Conservation (phyloP, 2,329 filamentous ascomycete genomes). For the Metarhizium brunneum region DNA sequence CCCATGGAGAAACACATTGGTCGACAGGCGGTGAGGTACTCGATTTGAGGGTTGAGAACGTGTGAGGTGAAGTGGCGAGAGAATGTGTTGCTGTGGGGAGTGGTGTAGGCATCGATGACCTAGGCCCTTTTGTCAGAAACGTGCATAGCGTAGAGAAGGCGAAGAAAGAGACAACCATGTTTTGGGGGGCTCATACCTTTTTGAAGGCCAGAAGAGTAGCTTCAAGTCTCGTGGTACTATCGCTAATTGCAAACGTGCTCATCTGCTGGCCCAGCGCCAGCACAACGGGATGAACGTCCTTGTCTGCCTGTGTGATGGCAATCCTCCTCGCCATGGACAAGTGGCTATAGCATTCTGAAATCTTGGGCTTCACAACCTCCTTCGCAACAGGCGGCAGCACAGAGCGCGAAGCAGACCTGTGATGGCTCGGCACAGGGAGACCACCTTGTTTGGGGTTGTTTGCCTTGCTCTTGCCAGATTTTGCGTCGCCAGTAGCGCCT, state of each 20-base stretch:
- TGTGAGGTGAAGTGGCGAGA: conserved; percentile 87
- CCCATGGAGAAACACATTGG: conserved; percentile 95
- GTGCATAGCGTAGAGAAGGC: not conserved
- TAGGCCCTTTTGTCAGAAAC: conserved; percentile 24
- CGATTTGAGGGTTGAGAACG: conserved; percentile 87
- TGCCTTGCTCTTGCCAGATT: conserved; percentile 33
- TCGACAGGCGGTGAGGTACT: conserved; percentile 87
- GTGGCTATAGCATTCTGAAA: conserved; percentile 72
- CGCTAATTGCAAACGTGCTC: conserved; percentile 77
- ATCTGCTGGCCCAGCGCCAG: conserved; percentile 83
- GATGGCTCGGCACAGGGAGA: conserved; percentile 21
- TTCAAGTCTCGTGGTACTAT: conserved; percentile 80
- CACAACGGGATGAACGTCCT: conserved; percentile 79
- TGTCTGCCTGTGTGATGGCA: conserved; percentile 49
- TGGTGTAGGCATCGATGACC: conserved; percentile 90
- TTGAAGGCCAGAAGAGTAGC: conserved; percentile 86
- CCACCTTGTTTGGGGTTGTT: conserved; percentile 41
- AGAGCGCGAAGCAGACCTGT: conserved; percentile 24
- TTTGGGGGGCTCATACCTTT: conserved; percentile 41
- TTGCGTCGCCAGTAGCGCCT: conserved; percentile 25
- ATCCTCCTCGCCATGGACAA: conserved; percentile 58
- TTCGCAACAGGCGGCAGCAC: conserved; percentile 28
- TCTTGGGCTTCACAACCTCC: conserved; percentile 45
- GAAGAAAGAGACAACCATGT: not conserved
- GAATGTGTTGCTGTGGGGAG: conserved; percentile 73